Conservation (phyloP, 768 basidiomycete genomes). For the Boletus rubescentipes region DNA sequence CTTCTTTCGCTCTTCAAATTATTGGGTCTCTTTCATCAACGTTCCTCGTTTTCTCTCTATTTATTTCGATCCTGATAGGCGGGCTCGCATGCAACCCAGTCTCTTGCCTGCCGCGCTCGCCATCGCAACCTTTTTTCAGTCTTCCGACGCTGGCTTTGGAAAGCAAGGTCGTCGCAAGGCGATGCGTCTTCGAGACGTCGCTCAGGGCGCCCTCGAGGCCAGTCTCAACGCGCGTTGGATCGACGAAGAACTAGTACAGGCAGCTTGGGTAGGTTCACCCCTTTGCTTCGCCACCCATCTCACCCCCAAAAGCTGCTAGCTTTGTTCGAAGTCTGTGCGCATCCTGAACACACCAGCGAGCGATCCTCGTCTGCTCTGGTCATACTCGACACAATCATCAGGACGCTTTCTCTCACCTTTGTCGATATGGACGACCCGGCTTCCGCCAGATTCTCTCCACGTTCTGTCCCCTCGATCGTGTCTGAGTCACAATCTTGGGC, state of each 20-base stretch:
- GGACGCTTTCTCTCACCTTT: conserved; percentile 53
- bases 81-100: conserved; percentile 65
- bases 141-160: conserved; percentile 58
- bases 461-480: conserved; percentile 48
- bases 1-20: conserved; percentile 60
- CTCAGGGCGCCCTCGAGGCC: conserved; percentile 67
- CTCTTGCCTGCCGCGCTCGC: conserved; percentile 62
- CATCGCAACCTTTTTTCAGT: conserved; percentile 67
- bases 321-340: conserved; percentile 69
- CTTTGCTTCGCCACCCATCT: conserved; percentile 6
- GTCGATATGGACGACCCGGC: conserved; percentile 59
- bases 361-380: conserved; percentile 57
- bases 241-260: conserved; percentile 71
- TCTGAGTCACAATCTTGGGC: conserved; percentile 13
- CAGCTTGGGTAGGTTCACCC: conserved; percentile 61
- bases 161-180: conserved; percentile 54
- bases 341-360: conserved; percentile 55
- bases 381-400: conserved; percentile 68
- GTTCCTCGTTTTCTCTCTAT: conserved; percentile 64
- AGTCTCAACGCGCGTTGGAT: conserved; percentile 71
- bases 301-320: conserved; percentile 52
- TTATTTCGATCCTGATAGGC: conserved; percentile 52
- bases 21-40: conserved; percentile 76
- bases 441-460: conserved; percentile 47
- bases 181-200: conserved; percentile 60